phyloP scores from a whole-genome alignment of 176 grass and related monocot species.

The Lolium multiflorum region DNA sequence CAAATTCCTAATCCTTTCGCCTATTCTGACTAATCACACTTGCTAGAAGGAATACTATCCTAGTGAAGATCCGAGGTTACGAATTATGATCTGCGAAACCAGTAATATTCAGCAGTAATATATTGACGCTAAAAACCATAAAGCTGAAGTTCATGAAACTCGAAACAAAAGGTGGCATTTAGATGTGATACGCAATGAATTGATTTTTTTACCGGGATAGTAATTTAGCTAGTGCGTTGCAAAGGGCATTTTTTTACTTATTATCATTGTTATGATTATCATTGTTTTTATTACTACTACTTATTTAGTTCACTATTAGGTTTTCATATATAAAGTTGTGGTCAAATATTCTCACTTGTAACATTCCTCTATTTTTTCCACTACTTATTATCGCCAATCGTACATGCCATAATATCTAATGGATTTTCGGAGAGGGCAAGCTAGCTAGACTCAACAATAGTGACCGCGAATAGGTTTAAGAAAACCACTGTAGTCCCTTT shows the following conservation, averaged over 20 bases:
- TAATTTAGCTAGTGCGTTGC: no score
- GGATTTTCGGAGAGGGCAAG: not conserved
- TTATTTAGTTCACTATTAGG: not conserved
- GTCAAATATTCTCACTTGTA: no score
- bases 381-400: not conserved
- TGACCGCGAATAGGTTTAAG: not conserved
- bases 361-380: not conserved
- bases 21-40: not conserved
- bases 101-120: not conserved
- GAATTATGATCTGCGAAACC: not conserved
- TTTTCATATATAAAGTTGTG: no score
- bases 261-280: not conserved
- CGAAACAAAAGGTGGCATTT: not conserved
- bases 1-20: not conserved
- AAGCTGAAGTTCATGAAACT: not conserved
- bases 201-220: not conserved
- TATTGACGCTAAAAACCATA: not conserved
- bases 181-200: not conserved
- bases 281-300: not conserved
- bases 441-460: not conserved
- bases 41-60: slow-evolving; percentile 2
- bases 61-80: not conserved
- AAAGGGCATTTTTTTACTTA: no score
- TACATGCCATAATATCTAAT: not conserved
- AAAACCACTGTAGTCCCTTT: not conserved